phyloP scores from a whole-genome alignment of 2,329 filamentous ascomycete genomes.

The Cladosporium cucumerinum region DNA sequence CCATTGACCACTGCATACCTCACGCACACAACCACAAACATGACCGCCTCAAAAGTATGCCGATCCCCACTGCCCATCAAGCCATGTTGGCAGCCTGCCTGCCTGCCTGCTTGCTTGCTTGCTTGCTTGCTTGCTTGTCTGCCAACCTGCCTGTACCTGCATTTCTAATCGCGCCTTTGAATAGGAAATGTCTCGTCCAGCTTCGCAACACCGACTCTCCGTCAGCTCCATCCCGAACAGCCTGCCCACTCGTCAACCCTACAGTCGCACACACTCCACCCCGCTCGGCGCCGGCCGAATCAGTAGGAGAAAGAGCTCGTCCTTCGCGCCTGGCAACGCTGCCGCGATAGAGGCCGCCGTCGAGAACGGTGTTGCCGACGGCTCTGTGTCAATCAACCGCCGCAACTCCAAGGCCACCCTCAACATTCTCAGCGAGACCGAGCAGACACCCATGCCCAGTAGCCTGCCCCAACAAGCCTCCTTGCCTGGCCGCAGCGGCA shows the following conservation, averaged over 20 bases:
- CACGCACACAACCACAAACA: constrained; percentile 2
- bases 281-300: constrained; percentile 76
- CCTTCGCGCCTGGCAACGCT: constrained; percentile 70
- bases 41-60: constrained; percentile 26
- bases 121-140: neutral
- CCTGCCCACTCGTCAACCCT: constrained; percentile 59
- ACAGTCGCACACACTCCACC: constrained; percentile 73
- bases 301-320: constrained; percentile 89
- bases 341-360: constrained; percentile 69
- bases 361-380: constrained; percentile 59
- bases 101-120: neutral
- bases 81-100: neutral
- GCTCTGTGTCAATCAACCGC: constrained; percentile 56
- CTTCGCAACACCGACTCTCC: constrained; percentile 45
- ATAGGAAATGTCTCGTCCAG: constrained; percentile 42
- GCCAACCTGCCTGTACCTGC: constrained; percentile 14
- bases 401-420: constrained; percentile 63
- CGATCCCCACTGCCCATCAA: constrained; percentile 13
- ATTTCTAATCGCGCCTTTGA: constrained; percentile 13
- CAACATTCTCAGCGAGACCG: constrained; percentile 51
- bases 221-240: constrained; percentile 58
- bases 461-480: constrained; percentile 58
- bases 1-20: constrained; percentile 12
- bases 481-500: constrained; percentile 33
- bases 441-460: constrained; percentile 60